phyloP scores from a whole-genome alignment of 345 rosid species.

The Boechera stricta region DNA sequence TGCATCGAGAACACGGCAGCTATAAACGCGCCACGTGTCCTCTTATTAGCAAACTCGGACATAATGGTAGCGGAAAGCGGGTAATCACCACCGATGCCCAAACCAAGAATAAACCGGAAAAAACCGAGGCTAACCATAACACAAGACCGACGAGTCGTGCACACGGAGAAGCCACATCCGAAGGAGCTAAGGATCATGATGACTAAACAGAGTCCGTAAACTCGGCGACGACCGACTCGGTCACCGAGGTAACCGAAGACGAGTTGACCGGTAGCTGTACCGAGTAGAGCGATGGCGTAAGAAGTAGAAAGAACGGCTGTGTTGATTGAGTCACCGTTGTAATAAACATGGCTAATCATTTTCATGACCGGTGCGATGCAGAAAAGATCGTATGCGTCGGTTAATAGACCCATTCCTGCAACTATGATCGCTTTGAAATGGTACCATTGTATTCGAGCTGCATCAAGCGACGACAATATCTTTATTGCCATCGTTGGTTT shows the following conservation, averaged over 20 bases:
- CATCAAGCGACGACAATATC: constrained; percentile 48
- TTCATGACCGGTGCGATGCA: constrained; percentile 54
- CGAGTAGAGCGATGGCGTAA: constrained; percentile 58
- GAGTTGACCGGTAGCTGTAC: constrained; percentile 66
- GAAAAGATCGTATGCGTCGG: constrained; percentile 59
- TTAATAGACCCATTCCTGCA: constrained; percentile 62
- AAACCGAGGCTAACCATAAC: constrained; percentile 67
- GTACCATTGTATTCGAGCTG: constrained; percentile 54
- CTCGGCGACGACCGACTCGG: constrained; percentile 62
- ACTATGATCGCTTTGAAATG: constrained; percentile 58
- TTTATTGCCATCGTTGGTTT: constrained; percentile 38
- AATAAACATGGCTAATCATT: constrained; percentile 54
- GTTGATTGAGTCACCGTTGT: constrained; percentile 32
- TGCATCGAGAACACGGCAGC: constrained; percentile 84
- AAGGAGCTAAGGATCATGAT: constrained; percentile 68
- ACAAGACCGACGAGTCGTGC: constrained; percentile 54
- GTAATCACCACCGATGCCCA: constrained; percentile 87
- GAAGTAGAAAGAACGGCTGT: constrained; percentile 47
- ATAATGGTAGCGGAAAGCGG: constrained; percentile 84
- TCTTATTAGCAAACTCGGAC: constrained; percentile 86
- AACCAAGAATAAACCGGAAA: constrained; percentile 70
- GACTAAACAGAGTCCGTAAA: constrained; percentile 63
- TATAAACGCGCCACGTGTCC: constrained; percentile 72
- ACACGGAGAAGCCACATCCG: constrained; percentile 73
- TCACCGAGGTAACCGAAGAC: constrained; percentile 73